A percentile compares a stretch with the other conserved stretches of the same genome.
Conservation (phyloP, 129 eudicot genomes). For the Ambrosia trifida region DNA sequence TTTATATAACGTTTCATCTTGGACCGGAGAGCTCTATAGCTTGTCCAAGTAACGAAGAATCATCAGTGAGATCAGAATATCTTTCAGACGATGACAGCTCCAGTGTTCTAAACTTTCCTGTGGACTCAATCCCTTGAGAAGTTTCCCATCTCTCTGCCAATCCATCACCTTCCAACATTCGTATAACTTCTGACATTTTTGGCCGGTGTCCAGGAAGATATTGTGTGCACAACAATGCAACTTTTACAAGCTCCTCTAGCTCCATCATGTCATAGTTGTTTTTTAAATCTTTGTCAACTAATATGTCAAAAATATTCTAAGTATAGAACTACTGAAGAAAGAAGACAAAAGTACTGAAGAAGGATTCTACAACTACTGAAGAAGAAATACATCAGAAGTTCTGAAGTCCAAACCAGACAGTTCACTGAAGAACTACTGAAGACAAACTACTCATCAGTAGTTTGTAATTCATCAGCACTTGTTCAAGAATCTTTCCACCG, state of each 20-base stretch:
- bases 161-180: slow-evolving; percentile 90
- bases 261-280: slow-evolving; percentile 61
- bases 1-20: slow-evolving; percentile 39
- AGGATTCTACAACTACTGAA: too few species aligned
- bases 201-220: slow-evolving; percentile 79
- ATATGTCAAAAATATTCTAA: too few species aligned
- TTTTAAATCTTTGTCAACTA: slow-evolving; percentile 71
- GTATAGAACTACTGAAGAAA: too few species aligned
- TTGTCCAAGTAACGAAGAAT: slow-evolving; percentile 74
- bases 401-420: too few species aligned
- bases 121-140: slow-evolving; percentile 59
- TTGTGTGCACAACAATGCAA: slow-evolving; percentile 84
- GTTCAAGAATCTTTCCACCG: too few species aligned
- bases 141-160: slow-evolving; percentile 90
- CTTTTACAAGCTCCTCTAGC: slow-evolving; percentile 78
- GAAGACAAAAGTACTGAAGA: too few species aligned
- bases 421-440: too few species aligned
- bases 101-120: slow-evolving; percentile 48
- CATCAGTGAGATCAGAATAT: slow-evolving; percentile 79
- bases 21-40: slow-evolving; percentile 93
- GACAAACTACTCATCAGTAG: too few species aligned
- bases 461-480: too few species aligned
- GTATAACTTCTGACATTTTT: slow-evolving; percentile 85
- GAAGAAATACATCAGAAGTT: too few species aligned
- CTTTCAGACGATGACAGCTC: slow-evolving; percentile 71